Evolutionary conservation across 1,284 basidiomycete species (phyloP).

Genomic region (Ceratobasidium sp.): DNA sequence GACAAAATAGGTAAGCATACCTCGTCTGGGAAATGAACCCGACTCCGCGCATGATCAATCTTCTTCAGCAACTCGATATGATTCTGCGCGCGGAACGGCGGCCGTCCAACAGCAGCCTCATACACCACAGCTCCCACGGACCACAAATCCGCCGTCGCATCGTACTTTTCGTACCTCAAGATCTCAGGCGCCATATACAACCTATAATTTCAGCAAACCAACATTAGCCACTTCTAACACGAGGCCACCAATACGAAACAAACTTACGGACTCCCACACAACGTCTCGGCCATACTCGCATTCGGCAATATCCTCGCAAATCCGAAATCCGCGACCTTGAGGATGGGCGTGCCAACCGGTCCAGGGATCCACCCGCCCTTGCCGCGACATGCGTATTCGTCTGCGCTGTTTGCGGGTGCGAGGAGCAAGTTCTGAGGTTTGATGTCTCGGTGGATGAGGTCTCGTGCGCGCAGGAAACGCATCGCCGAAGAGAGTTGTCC

Average conservation of each 20-base stretch:
- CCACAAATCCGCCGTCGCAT: slow-evolving; percentile 98
- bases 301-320: slow-evolving; percentile 94
- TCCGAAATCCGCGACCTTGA: slow-evolving; percentile 98
- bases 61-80: slow-evolving; percentile 95
- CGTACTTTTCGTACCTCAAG: slow-evolving; percentile 96
- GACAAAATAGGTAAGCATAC: slow-evolving; percentile 55
- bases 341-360: slow-evolving; percentile 85
- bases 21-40: slow-evolving; percentile 95
- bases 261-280: slow-evolving; percentile 95
- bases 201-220: slow-evolving; percentile 60
- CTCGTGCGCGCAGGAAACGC: slow-evolving; percentile 88
- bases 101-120: slow-evolving; percentile 93
- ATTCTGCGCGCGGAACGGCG: slow-evolving; percentile 95
- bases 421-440: slow-evolving; percentile 97
- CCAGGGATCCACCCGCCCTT: slow-evolving; percentile 68
- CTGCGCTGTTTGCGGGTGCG: slow-evolving; percentile 78
- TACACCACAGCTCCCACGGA: slow-evolving; percentile 96
- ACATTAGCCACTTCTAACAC: neutral
- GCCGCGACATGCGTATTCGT: slow-evolving; percentile 79
- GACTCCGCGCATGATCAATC: slow-evolving; percentile 81
- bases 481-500: slow-evolving; percentile 93
- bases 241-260: neutral
- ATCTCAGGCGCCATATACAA: slow-evolving; percentile 99
- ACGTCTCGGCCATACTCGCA: slow-evolving; percentile 94
- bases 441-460: slow-evolving; percentile 96